Conservation (phyloP, 805 yeast genomes). For the Candida montana region DNA sequence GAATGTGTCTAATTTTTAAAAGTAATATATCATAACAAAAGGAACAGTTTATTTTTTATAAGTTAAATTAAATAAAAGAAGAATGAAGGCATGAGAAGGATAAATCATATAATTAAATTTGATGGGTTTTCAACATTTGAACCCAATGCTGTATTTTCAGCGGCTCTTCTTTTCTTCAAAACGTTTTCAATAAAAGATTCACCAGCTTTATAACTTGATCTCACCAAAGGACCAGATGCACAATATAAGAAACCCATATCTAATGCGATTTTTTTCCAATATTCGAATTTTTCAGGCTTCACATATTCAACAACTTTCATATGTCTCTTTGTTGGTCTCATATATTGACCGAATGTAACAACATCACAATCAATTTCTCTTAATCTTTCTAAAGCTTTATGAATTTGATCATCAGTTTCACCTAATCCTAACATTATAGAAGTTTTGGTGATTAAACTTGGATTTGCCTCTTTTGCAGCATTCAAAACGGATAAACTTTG, state of each 20-base stretch:
- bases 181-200: slow-evolving; percentile 96
- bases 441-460: slow-evolving; percentile 81
- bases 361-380: slow-evolving; percentile 81
- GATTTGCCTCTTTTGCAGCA: slow-evolving; percentile 74
- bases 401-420: slow-evolving; percentile 86
- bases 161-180: slow-evolving; percentile 55
- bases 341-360: slow-evolving; percentile 97
- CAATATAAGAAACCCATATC: slow-evolving; percentile 92
- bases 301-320: slow-evolving; percentile 97
- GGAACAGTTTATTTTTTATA: neutral
- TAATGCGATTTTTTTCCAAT: slow-evolving; percentile 84
- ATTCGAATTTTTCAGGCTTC: slow-evolving; percentile 88
- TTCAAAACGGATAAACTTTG: slow-evolving; percentile 76
- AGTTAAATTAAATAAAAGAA: neutral
- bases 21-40: neutral
- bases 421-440: slow-evolving; percentile 97
- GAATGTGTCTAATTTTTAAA: slow-evolving; percentile 22
- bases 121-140: neutral
- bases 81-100: no score
- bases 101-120: neutral
- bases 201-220: slow-evolving; percentile 97
- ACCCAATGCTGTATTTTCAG: neutral
- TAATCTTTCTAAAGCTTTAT: slow-evolving; percentile 69
- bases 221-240: slow-evolving; percentile 94
- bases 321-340: slow-evolving; percentile 98